Base-by-base conservation (phyloP, 768 basidiomycete genomes). In the Lanmaoa pseudosensibilis region DNA sequence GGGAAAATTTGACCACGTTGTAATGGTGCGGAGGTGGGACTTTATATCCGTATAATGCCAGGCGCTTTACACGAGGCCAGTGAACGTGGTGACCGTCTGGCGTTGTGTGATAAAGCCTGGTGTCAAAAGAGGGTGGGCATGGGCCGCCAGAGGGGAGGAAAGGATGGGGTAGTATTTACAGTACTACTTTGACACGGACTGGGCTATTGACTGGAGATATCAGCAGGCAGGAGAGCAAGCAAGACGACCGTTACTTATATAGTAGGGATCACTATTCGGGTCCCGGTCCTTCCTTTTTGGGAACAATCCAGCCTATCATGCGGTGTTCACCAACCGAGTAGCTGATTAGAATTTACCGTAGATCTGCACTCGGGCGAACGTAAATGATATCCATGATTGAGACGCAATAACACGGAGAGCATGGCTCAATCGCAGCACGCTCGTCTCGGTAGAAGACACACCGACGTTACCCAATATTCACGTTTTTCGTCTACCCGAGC, bases 241-340 rank as follows among this genome's bases (percentile, higher is more conserved):
- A 1, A 30, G 27, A 34, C 43, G 12, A 33, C 13, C n/a, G 54
- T 59, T 66, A 67, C 64, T 66, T 66, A 67, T 67, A n/a, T n/a
- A n/a, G n/a, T n/a, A 66, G 27, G 13, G 16, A 34, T 21, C 37
- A 40, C 11, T 57, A 12, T 46, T 67, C 62, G 65, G 56, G 8
- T 56, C 47, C 56, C 7, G 2, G 3, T 4, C 2, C 10, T 48
- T 64, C 56, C 54, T 37, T 45, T 58, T 55, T 3, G 3, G 40
- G 64, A 27, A 43, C 19, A n/a, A 13, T 2, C 33, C 32, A 16
- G 12, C 9, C 41, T 39, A 49, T 52, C 46, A 32, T 39, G 15
- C 50, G 21, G 53, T 1, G 11, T 25, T 38, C 25, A 2, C 10
- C 52, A 62, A 52, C 8, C 32, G 47, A 50, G 61, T 27, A 52